Base-by-base conservation (phyloP, 768 basidiomycete genomes). In the Boletus fagicola region DNA sequence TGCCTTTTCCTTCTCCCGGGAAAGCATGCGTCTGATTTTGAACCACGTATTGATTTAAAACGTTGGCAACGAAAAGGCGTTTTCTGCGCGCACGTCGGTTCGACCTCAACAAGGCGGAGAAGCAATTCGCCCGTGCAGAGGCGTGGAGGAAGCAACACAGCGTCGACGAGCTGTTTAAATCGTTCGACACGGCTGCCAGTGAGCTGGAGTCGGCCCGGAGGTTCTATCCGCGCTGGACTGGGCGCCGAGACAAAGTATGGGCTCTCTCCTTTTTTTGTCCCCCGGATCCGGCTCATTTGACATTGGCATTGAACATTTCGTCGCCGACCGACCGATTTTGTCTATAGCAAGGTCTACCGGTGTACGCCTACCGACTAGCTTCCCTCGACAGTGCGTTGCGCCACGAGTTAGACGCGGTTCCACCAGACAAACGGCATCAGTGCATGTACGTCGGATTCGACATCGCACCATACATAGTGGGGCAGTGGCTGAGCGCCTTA, bases 171-270 rank as follows among this genome's bases (percentile, higher is more conserved):
- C 74, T 92, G 13, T 92, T 83, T 69, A 75, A 78, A 6, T 76
- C 77, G 2, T 86, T 90, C 61, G 78, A 80, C 22, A 51, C 73
- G 0, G 77, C 78, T 9, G n/a, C n/a, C n/a, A n/a, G n/a, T n/a
- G 91, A 92, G 61, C 77, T 91, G 53, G 82, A 86, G 67, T 65
- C 67, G 11, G 69, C 85, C 0, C 80, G 81, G 63, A 74, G 78
- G 50, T 88, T 85, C 59, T 94, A 92, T 72, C 89, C 90, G 1
- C 79, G 87, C 33, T 92, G 88, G 88, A 92, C 88, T 0, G 91
- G 90, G 0, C 77, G 86, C 45, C 75, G 89, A 61, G 87, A 91
- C 68, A 89, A 87, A 76, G 90, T 86, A 62, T 3, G 75, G 20
- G 1, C n/a, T 20, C 12, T 20, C 12, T 6, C 2, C 4, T 30